A percentile compares a stretch with the other conserved stretches of the same genome.
These are phyloP conservation scores for Limnanthes douglasii DNA, from an alignment of 345 rosid genomes.

Conservation along the genomic window DNA sequence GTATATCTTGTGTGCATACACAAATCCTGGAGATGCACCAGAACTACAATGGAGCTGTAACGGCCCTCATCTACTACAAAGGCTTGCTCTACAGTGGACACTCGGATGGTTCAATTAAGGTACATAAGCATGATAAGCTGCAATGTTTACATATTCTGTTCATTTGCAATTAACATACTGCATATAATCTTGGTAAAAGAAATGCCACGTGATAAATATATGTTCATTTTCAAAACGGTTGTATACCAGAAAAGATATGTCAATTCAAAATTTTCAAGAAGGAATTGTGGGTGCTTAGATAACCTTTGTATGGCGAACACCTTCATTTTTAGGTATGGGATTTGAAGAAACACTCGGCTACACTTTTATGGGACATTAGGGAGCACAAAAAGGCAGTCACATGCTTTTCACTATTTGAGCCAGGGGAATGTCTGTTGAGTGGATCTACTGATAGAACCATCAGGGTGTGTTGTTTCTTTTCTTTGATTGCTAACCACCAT, in stretches of 20 bases:
- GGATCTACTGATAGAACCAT: constrained; percentile 83
- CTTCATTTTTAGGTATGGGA: constrained; percentile 63
- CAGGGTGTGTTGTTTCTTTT: constrained; percentile 21
- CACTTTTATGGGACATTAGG: constrained; percentile 48
- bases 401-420: constrained; percentile 60
- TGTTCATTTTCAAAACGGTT: too few species aligned
- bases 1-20: constrained; percentile 86
- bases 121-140: constrained; percentile 6
- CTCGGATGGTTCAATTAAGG: constrained; percentile 81
- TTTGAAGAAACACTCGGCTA: constrained; percentile 34
- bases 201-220: background rate
- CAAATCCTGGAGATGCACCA: constrained; percentile 64
- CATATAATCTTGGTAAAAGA: background rate
- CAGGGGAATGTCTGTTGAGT: constrained; percentile 68
- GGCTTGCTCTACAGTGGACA: constrained; percentile 80
- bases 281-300: too few species aligned
- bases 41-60: constrained; percentile 55
- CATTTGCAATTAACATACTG: background rate
- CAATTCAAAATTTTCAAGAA: too few species aligned
- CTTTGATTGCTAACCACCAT: background rate
- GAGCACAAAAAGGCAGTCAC: constrained; percentile 69
- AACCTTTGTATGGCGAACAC: too few species aligned
- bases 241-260: too few species aligned
- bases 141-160: background rate
- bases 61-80: constrained; percentile 72